Base-by-base conservation (phyloP, 495 filamentous ascomycete genomes). In the Bombardia bombarda region DNA sequence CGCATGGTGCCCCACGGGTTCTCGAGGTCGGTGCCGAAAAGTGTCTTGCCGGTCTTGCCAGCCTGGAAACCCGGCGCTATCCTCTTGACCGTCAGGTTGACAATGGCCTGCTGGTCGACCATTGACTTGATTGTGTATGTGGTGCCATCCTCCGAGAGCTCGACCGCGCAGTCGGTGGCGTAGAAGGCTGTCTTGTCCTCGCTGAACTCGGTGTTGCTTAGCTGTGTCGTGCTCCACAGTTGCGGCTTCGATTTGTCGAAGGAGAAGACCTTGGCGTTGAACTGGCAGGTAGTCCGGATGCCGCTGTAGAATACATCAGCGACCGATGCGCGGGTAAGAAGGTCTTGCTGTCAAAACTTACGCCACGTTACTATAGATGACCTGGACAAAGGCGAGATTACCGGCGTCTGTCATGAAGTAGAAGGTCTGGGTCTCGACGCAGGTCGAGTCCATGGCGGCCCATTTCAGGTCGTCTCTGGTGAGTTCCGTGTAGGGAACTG, bases 301-400 rank as follows among this genome's bases (percentile, higher is more conserved):
- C 90, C 89, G 36, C 92, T 97, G 55, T 57, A 32, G 25, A 39
- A 21, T 20, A 38, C 43, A 19, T 35, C 47, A 8, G 21, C 12
- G 20, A 10, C 12, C 10, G 16, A 12, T 4, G n/a, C n/a, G n/a
- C n/a, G n/a, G n/a, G n/a, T n/a, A n/a, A n/a, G n/a, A n/a, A n/a
- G n/a, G n/a, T n/a, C n/a, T n/a, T n/a, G n/a, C n/a, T n/a, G n/a
- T n/a, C 31, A 26, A 38, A 25, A 60, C 89, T 73, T 77, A 96
- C 92, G 77, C 83, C 65, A 98, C 86, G 65, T 95, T 98, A 68
- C 84, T 95, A 76, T 96, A 96, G 60, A 97, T 95, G 62, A 96
- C 74, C 73, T 97, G 93, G 39, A 75, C 78, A 63, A 95, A 74
- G 5, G 74, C 87, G 49, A 90, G 57, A 47, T 79, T 72, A 14